Conservation (phyloP, 129 eudicot species). For the Escallonia herrerae region DNA sequence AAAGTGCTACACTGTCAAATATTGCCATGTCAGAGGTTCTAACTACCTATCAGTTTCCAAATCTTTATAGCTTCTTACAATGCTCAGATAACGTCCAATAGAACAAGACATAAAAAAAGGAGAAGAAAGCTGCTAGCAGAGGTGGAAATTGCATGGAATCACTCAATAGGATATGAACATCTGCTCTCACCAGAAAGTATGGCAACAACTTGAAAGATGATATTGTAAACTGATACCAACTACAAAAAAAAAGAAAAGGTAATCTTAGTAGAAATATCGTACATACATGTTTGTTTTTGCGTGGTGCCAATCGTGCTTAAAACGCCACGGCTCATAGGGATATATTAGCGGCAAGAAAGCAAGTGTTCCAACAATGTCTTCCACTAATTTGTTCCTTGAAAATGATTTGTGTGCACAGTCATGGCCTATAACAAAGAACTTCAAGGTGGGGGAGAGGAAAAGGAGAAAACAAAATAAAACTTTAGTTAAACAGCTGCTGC, state of each 20-base stretch:
- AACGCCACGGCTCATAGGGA: conserved; percentile 98
- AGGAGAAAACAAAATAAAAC: background rate
- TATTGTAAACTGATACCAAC: background rate
- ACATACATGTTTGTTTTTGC: conserved; percentile 95
- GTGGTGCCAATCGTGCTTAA: conserved; percentile 94
- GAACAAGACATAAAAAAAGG: no score
- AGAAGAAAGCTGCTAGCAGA: no score
- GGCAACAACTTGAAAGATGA: background rate
- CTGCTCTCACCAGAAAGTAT: no score
- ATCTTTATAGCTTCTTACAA: no score
- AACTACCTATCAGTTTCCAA: no score
- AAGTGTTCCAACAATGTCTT: conserved; percentile 93
- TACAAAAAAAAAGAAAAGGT: background rate
- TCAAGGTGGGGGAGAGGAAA: conserved; percentile 22
- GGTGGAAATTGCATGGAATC: no score
- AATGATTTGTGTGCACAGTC: conserved; percentile 99
- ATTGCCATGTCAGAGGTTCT: no score
- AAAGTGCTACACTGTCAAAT: no score
- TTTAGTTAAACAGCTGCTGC: background rate
- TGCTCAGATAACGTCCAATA: no score
- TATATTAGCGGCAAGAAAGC: conserved; percentile 85
- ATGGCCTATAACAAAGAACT: conserved; percentile 98
- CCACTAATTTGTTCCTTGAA: conserved; percentile 84
- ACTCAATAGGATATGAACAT: no score
- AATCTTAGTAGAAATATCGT: background rate